Evolutionary conservation across 2,329 filamentous ascomycete species (phyloP).

Genomic region (Lasiodiplodia gonubiensis): DNA sequence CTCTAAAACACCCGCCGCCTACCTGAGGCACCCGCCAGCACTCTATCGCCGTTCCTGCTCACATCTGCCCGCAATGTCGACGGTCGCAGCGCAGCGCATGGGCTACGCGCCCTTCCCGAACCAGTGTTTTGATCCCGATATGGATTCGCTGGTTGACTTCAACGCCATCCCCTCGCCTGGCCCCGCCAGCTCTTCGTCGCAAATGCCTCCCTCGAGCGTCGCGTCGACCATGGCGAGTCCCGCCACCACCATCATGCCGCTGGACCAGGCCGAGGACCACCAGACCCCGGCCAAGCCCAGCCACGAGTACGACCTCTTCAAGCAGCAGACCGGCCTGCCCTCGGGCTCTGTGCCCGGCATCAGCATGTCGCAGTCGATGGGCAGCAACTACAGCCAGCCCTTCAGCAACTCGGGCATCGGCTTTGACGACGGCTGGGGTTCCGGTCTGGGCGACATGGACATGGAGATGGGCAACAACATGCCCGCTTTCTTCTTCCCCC

Average conservation of each 20-base stretch:
- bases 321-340: slow-evolving; percentile 92
- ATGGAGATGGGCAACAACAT: slow-evolving; percentile 61
- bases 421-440: slow-evolving; percentile 66
- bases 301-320: slow-evolving; percentile 93
- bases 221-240: slow-evolving; percentile 60
- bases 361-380: slow-evolving; percentile 59
- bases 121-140: slow-evolving; percentile 49
- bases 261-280: slow-evolving; percentile 55
- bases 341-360: slow-evolving; percentile 82
- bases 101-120: slow-evolving; percentile 39
- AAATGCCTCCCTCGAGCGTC: slow-evolving; percentile 59
- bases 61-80: slow-evolving; percentile 26
- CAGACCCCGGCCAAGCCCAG: slow-evolving; percentile 77
- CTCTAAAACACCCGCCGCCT: neutral
- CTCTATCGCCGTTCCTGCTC: neutral
- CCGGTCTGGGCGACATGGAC: slow-evolving; percentile 67
- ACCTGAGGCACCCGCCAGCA: neutral
- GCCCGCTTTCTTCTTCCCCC: slow-evolving; percentile 69
- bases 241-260: slow-evolving; percentile 59
- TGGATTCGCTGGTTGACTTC: slow-evolving; percentile 57
- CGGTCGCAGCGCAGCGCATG: slow-evolving; percentile 33
- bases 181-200: slow-evolving; percentile 54
- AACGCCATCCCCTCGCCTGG: slow-evolving; percentile 66
- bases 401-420: slow-evolving; percentile 67
- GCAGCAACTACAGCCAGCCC: slow-evolving; percentile 44